These are phyloP conservation scores for Coemansia sp. DNA, from an alignment of 192 early-diverging fungal species.

Conservation along the genomic window DNA sequence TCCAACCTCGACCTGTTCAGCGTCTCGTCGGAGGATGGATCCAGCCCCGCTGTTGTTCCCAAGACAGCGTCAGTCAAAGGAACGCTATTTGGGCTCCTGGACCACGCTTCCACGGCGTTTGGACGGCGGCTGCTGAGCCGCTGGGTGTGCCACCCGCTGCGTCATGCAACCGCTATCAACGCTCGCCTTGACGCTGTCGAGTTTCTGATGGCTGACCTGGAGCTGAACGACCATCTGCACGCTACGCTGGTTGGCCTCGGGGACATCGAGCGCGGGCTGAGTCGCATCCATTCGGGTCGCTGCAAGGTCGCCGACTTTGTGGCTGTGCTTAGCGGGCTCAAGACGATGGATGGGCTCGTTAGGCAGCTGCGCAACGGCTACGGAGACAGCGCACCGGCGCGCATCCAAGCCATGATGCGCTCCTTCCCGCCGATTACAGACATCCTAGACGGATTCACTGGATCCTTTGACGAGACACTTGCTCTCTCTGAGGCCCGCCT, in stretches of 20 bases:
- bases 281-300: constrained; percentile 81
- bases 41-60: background rate
- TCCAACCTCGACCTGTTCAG: constrained; percentile 91
- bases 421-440: constrained; percentile 62
- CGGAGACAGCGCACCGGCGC: constrained; percentile 13
- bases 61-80: constrained; percentile 53
- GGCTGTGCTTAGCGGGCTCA: constrained; percentile 61
- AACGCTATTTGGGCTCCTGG: constrained; percentile 82
- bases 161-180: constrained; percentile 67
- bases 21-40: constrained; percentile 68
- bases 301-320: constrained; percentile 88
- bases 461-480: constrained; percentile 71
- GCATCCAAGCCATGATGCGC: constrained; percentile 25
- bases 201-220: constrained; percentile 63
- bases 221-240: constrained; percentile 53
- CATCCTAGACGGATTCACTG: constrained; percentile 67
- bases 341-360: constrained; percentile 32
- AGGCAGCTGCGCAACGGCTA: constrained; percentile 8
- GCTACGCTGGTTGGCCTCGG: constrained; percentile 59
- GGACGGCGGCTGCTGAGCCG: constrained; percentile 75
- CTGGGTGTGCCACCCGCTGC: constrained; percentile 91
- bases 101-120: constrained; percentile 85
- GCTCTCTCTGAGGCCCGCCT: constrained; percentile 62
- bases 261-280: constrained; percentile 89
- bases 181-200: constrained; percentile 87